A percentile compares a stretch with the other conserved stretches of the same genome.
These are phyloP conservation scores for Candida coleopterorum DNA, from an alignment of 805 yeast genomes.

Conservation along the genomic window DNA sequence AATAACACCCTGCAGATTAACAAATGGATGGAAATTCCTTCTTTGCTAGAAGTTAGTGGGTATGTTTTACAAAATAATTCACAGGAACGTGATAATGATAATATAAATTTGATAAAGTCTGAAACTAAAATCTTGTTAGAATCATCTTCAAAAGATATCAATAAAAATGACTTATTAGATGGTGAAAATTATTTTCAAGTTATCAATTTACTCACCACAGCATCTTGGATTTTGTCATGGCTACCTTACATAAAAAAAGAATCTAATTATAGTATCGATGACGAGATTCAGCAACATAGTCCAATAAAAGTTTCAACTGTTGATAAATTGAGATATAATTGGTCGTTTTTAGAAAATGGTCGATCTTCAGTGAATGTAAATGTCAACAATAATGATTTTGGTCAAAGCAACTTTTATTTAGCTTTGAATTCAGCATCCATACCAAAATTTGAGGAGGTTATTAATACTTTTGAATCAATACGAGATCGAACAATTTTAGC, in stretches of 20 bases:
- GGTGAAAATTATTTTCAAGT: conserved; percentile 46
- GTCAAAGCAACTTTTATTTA: conserved; percentile 24
- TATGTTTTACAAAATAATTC: conserved; percentile 4
- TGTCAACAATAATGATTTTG: conserved; percentile 15
- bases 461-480: conserved; percentile 30
- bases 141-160: conserved; percentile 15
- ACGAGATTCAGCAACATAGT: conserved; percentile 14
- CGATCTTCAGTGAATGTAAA: conserved; percentile 12
- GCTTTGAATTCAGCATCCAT: conserved; percentile 29
- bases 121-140: conserved; percentile 19
- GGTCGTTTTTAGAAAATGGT: conserved; percentile 41
- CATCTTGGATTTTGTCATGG: conserved; percentile 58
- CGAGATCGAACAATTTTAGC: conserved; percentile 39
- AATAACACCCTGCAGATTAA: conserved; percentile 24
- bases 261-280: conserved; percentile 22
- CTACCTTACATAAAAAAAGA: conserved; percentile 50
- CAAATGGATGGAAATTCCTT: conserved; percentile 30
- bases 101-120: conserved; percentile 16
- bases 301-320: conserved; percentile 17
- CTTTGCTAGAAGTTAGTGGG: conserved; percentile 21
- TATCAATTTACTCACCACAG: conserved; percentile 48
- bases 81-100: conserved; percentile 10
- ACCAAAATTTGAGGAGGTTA: conserved; percentile 31
- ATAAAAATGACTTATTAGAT: conserved; percentile 52
- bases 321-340: conserved; percentile 34